A percentile compares a stretch with the other conserved stretches of the same genome.
Evolutionary conservation across 108 stramenopile species (phyloP).

Genomic region (Cylindrotheca fusiformis): DNA sequence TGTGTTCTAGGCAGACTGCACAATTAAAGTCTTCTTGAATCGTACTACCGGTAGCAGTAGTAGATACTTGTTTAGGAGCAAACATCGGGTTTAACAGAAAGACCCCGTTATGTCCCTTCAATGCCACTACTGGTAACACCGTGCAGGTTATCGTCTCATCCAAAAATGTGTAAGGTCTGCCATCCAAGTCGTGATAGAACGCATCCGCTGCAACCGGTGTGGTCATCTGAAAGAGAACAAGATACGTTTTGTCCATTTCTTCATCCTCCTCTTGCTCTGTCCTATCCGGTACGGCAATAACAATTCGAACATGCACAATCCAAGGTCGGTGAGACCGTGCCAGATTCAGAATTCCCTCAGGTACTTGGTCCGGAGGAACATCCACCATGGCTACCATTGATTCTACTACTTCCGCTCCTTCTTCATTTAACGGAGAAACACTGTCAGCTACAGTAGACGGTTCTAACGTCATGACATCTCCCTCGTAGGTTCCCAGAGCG

Average conservation of each 20-base stretch:
- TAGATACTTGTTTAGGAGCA: conserved; percentile 30
- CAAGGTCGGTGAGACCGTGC: conserved; percentile 64
- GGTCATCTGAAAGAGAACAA: conserved; percentile 59
- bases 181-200: conserved; percentile 64
- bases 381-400: conserved; percentile 71
- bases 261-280: conserved; percentile 2
- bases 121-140: conserved; percentile 47
- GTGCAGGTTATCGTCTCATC: conserved; percentile 62
- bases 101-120: conserved; percentile 62
- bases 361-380: conserved; percentile 80
- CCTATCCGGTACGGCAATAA: conserved; percentile 45
- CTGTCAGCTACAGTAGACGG: conserved; percentile 4
- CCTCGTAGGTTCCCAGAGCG: conserved; percentile 63
- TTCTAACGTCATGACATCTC: conserved; percentile 50
- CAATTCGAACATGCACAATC: conserved; percentile 73
- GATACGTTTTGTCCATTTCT: conserved; percentile 26
- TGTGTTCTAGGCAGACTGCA: conserved; percentile 88
- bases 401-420: conserved; percentile 15
- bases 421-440: background rate
- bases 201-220: conserved; percentile 48
- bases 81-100: conserved; percentile 62
- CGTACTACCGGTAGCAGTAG: background rate
- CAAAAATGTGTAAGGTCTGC: conserved; percentile 64
- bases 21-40: conserved; percentile 56
- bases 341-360: conserved; percentile 78